Evolutionary conservation across 805 yeast genomes (phyloP), one percentile per base, ranked within the genome.

Genomic region (Starmerella sp.): DNA sequence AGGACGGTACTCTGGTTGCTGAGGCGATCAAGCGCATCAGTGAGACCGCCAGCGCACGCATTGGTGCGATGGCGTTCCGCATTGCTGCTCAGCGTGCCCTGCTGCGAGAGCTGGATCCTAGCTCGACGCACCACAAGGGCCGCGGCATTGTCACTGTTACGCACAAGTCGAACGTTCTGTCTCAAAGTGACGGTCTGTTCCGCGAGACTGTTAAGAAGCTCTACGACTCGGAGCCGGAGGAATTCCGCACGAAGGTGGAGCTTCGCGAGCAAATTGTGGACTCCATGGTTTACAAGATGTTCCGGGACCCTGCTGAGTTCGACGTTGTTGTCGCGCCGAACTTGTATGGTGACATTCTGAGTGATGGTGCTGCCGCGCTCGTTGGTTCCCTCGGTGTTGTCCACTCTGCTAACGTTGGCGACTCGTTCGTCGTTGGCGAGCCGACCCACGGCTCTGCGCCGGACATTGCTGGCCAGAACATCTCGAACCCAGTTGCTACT

Each of bases 391-490:
- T 93, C 61, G 98, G 98, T 68, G 95, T 93, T 55, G 97, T 93
- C 55, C 97, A 98, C 66, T 84, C 95, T 53, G 97, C 97, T 58
- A 93, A 93, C 67, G 98, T 93, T 60, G 98, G 98, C 66, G 96
- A 89, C 69, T 73, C 77, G 69, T 91, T 93, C 68, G 97, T 95
- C 60, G 88, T 93, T 68, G 98, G 98, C 70, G 98, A 93, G 75
- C 98, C 98, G 68, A 90, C 97, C 69, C 98, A 93, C 74, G 98
- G 98, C 59, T 86, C 96, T 54, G 98, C 98, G 54, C 98, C 98
- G 55, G 98, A 93, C 71, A 93, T 93, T 63, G 96, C 90, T 69
- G 98, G 98, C 65, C 83, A 79, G 72, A 93, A 93, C 65, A 86
- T 88, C 65, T 54, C 62, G 47, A 91, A 91, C 79, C 98, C 98